Evolutionary conservation across 2,329 filamentous ascomycete genomes (phyloP).

Genomic region (Stagonosporopsis tanaceti): DNA sequence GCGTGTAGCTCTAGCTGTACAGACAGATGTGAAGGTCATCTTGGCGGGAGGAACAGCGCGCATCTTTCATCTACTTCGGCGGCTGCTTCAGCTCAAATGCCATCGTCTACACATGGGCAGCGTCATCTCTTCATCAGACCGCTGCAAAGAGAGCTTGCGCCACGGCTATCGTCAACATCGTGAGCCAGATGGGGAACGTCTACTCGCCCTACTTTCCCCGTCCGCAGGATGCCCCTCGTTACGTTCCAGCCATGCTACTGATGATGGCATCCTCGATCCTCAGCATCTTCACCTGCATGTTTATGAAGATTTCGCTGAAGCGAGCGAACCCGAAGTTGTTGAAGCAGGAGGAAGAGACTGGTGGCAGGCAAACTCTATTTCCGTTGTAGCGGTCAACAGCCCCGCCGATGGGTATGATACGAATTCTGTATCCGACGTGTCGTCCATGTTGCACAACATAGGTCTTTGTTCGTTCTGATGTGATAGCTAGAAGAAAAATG

Average conservation of each 20-base stretch:
- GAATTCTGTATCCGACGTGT: neutral
- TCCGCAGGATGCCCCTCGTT: neutral
- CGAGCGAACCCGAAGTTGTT: neutral
- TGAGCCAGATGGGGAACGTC: neutral
- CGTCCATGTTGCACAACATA: neutral
- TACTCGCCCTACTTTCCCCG: neutral
- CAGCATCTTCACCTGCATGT: neutral
- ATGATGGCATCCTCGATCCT: neutral
- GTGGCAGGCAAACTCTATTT: neutral
- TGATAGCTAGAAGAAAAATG: neutral
- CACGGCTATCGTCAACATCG: neutral
- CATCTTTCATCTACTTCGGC: neutral
- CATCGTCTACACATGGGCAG: neutral
- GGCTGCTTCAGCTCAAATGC: neutral
- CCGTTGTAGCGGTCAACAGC: neutral
- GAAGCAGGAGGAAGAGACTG: neutral
- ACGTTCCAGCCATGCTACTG: neutral
- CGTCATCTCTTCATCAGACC: neutral
- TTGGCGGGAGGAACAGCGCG: neutral
- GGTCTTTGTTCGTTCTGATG: neutral
- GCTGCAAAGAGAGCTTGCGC: neutral
- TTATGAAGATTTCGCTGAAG: neutral
- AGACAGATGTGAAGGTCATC: neutral
- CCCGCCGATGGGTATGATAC: neutral
- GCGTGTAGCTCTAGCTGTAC: neutral